Evolutionary conservation across 1,284 basidiomycete species (phyloP).

Genomic region (Pseudozyma thailandica): DNA sequence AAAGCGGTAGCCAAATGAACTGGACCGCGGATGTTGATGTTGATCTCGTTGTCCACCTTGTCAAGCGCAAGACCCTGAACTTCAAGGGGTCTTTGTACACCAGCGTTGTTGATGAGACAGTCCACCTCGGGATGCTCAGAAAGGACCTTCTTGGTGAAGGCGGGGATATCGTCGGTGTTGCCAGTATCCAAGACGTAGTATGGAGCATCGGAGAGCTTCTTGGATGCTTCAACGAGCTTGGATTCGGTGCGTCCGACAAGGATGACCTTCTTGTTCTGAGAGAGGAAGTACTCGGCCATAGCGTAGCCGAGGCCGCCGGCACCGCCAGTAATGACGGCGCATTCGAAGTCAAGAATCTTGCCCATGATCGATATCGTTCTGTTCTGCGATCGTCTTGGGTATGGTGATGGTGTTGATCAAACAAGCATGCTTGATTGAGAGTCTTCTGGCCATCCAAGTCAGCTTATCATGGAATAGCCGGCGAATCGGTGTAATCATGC

Average conservation of each 20-base stretch:
- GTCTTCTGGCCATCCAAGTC: no score
- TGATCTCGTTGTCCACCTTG: conserved; percentile 60
- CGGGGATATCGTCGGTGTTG: conserved; percentile 57
- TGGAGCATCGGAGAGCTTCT: conserved; percentile 63
- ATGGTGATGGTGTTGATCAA: not conserved
- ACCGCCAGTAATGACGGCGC: conserved; percentile 63
- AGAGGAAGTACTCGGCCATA: conserved; percentile 68
- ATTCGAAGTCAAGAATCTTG: conserved; percentile 59
- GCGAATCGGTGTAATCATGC: no score
- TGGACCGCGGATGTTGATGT: conserved; percentile 63
- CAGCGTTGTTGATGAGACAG: conserved; percentile 70
- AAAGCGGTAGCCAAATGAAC: conserved; percentile 59
- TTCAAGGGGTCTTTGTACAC: conserved; percentile 66
- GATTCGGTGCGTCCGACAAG: conserved; percentile 68
- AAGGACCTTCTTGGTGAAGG: conserved; percentile 64
- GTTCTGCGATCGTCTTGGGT: not conserved
- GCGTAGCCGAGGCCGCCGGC: conserved; percentile 60
- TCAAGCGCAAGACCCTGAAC: conserved; percentile 58
- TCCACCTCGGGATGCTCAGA: conserved; percentile 69
- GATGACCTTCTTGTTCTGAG: conserved; percentile 68
- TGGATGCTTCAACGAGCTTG: conserved; percentile 61
- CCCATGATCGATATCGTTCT: conserved; percentile 1
- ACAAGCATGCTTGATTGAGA: no score
- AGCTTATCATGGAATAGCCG: no score
- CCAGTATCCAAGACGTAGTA: conserved; percentile 69